Evolutionary conservation across 768 basidiomycete species (phyloP).

Genomic region (Mycena alexandri): DNA sequence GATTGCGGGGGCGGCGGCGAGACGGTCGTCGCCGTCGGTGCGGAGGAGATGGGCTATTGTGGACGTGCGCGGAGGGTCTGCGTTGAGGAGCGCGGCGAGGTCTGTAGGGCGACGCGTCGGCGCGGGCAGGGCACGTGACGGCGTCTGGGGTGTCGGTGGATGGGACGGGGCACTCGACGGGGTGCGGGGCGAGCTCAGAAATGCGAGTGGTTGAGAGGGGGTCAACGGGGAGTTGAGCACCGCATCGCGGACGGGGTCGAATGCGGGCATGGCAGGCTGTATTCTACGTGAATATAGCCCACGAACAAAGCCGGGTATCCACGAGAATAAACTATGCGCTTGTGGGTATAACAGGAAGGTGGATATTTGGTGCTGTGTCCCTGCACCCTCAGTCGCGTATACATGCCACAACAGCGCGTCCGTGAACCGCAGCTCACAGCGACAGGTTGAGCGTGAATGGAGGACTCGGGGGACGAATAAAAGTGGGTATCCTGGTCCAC

Average conservation of each 20-base stretch:
- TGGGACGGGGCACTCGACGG: slow-evolving; percentile 39
- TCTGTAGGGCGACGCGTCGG: slow-evolving; percentile 76
- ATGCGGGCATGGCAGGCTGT: slow-evolving; percentile 58
- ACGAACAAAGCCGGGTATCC: no score
- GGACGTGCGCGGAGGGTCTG: slow-evolving; percentile 61
- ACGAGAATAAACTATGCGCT: no score
- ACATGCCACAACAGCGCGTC: no score
- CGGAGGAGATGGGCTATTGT: slow-evolving; percentile 58
- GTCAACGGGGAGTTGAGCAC: slow-evolving; percentile 82
- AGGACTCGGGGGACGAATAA: no score
- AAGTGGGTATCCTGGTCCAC: no score
- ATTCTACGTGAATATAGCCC: slow-evolving; percentile 16
- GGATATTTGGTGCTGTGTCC: neutral
- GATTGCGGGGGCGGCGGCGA: slow-evolving; percentile 44
- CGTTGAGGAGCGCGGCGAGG: slow-evolving; percentile 83
- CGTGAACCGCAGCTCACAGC: no score
- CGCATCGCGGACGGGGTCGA: slow-evolving; percentile 91
- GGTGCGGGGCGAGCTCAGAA: slow-evolving; percentile 42
- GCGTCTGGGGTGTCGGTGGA: slow-evolving; percentile 45
- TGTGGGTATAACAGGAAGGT: neutral
- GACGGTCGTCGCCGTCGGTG: slow-evolving; percentile 45
- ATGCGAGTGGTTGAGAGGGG: slow-evolving; percentile 46
- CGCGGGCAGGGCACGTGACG: slow-evolving; percentile 60
- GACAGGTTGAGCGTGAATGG: no score
- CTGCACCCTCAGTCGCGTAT: slow-evolving; percentile 1